A percentile compares a stretch with the other conserved stretches of the same genome.
phyloP scores from a whole-genome alignment of 1,284 basidiomycete genomes.

The Inonotus hispidus region DNA sequence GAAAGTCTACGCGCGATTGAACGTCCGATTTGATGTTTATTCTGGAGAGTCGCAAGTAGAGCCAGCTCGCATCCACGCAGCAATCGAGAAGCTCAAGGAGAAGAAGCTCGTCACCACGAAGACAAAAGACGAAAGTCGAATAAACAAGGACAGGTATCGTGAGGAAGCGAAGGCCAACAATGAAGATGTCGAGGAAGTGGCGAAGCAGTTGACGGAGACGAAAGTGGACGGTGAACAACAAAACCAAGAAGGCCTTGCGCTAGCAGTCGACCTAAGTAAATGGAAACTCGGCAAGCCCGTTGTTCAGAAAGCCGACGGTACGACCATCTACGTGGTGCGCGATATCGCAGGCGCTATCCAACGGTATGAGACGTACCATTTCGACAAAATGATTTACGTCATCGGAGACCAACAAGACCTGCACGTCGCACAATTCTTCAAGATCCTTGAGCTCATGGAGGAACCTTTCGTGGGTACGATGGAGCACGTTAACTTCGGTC shows the following conservation, averaged over 20 bases:
- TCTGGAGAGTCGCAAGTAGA: conserved; percentile 90
- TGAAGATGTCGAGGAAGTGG: conserved; percentile 67
- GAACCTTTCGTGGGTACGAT: conserved; percentile 82
- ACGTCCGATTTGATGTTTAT: conserved; percentile 92
- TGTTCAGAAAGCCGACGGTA: conserved; percentile 91
- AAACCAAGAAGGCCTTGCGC: conserved; percentile 4
- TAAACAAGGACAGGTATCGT: conserved; percentile 30
- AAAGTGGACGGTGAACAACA: neutral
- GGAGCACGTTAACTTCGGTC: conserved; percentile 89
- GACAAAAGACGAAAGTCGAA: conserved; percentile 18
- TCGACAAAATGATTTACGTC: conserved; percentile 99
- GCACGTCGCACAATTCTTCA: conserved; percentile 93
- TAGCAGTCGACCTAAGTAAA: conserved; percentile 67
- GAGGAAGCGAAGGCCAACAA: conserved; percentile 36
- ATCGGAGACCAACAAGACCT: conserved; percentile 93
- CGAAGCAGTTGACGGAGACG: conserved; percentile 47
- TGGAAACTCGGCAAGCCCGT: conserved; percentile 91
- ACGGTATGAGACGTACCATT: conserved; percentile 88
- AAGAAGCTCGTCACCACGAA: conserved; percentile 23
- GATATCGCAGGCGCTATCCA: conserved; percentile 95
- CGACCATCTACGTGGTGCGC: conserved; percentile 97
- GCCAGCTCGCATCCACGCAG: conserved; percentile 72
- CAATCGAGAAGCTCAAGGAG: conserved; percentile 55
- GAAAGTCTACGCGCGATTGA: conserved; percentile 86
- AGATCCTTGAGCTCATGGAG: conserved; percentile 88